Conservation (phyloP, 139 green algal species). For the Chlorella sp. region DNA sequence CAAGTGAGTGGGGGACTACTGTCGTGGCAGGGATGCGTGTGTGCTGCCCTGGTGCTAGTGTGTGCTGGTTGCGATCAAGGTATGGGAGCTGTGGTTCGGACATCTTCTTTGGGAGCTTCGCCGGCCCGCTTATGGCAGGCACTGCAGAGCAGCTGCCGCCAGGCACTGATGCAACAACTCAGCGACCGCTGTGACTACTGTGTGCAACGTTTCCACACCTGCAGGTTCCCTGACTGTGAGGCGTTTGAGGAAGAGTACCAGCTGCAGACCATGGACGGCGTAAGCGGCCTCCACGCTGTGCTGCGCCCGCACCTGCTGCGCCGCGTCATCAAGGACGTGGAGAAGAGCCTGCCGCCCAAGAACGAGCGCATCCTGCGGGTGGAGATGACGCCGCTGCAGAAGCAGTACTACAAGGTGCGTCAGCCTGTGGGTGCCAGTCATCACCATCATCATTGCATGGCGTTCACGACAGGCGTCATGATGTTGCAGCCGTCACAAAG, state of each 20-base stretch:
- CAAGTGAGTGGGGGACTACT: slow-evolving; percentile 23
- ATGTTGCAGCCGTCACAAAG: no score
- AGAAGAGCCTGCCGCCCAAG: slow-evolving; percentile 84
- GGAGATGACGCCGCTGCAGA: slow-evolving; percentile 89
- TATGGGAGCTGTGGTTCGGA: slow-evolving; percentile 81
- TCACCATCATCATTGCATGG: neutral
- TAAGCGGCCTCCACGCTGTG: slow-evolving; percentile 68
- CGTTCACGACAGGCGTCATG: no score
- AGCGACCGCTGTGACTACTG: no score
- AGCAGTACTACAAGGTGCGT: slow-evolving; percentile 84
- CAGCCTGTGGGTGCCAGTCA: neutral
- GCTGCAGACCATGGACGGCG: slow-evolving; percentile 45
- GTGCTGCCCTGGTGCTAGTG: slow-evolving; percentile 87
- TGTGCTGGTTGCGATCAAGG: slow-evolving; percentile 73
- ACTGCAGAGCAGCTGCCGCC: no score
- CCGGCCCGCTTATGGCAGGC: no score
- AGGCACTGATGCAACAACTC: neutral
- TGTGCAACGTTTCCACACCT: no score
- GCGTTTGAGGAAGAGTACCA: slow-evolving; percentile 66
- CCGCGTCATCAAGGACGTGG: slow-evolving; percentile 92
- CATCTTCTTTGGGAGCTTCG: no score
- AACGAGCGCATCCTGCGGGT: slow-evolving; percentile 86
- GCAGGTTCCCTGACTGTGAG: slow-evolving; percentile 55
- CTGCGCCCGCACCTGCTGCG: slow-evolving; percentile 83
- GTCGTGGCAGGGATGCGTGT: no score